A percentile compares a stretch with the other conserved stretches of the same genome.
These are phyloP conservation scores for Tolypocladium pustulatum DNA, from an alignment of 2,329 filamentous ascomycete genomes.

Conservation along the genomic window DNA sequence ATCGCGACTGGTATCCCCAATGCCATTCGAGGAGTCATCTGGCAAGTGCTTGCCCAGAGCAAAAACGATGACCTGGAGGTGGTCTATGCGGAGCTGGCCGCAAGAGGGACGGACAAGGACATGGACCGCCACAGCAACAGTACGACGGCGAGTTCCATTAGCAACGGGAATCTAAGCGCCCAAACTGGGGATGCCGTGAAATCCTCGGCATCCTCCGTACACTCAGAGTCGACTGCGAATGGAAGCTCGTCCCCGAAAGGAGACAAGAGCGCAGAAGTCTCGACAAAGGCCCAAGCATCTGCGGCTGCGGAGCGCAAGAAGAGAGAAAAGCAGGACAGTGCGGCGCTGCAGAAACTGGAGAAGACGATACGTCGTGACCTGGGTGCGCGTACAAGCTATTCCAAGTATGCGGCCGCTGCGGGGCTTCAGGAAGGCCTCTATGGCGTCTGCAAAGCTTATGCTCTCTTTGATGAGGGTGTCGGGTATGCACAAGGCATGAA, in stretches of 20 bases:
- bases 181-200: constrained; percentile 53
- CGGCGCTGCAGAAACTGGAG: constrained; percentile 69
- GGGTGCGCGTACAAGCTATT: constrained; percentile 88
- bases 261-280: constrained; percentile 53
- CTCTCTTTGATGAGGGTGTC: constrained; percentile 85
- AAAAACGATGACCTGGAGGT: constrained; percentile 84
- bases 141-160: constrained; percentile 38
- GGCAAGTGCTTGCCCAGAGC: constrained; percentile 94
- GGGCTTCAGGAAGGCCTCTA: constrained; percentile 90
- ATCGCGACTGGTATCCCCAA: constrained; percentile 91
- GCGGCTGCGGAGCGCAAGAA: constrained; percentile 60
- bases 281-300: constrained; percentile 53
- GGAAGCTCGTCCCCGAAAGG: constrained; percentile 45
- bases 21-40: constrained; percentile 94
- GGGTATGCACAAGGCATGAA: constrained; percentile 99
- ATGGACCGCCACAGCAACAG: constrained; percentile 49
- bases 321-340: constrained; percentile 68
- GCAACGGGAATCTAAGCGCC: constrained; percentile 43
- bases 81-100: constrained; percentile 74
- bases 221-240: constrained; percentile 62
- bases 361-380: constrained; percentile 86
- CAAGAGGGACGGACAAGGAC: constrained; percentile 73
- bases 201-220: constrained; percentile 78
- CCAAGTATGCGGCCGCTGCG: constrained; percentile 85
- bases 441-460: constrained; percentile 94